A percentile compares a stretch with the other conserved stretches of the same genome.
These are phyloP conservation scores for Moesziomyces aphidis DNA, from an alignment of 1,284 basidiomycete species.

Conservation along the genomic window DNA sequence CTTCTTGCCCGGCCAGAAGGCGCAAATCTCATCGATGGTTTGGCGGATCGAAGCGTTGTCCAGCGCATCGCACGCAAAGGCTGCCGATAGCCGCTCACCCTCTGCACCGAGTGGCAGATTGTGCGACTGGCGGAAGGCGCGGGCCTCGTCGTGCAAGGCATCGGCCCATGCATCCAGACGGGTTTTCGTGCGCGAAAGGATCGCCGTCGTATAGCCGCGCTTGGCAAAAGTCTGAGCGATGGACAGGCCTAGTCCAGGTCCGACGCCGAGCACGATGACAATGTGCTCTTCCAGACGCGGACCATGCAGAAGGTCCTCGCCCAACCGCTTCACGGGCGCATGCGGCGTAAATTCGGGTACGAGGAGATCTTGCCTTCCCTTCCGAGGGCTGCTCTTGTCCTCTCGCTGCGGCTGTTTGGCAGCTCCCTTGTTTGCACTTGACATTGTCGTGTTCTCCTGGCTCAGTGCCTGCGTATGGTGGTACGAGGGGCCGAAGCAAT, in stretches of 20 bases:
- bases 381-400: conserved; percentile 13
- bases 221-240: conserved; percentile 53
- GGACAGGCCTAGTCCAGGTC: conserved; percentile 51
- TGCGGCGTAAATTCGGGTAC: conserved; percentile 37
- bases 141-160: conserved; percentile 24
- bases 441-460: background rate
- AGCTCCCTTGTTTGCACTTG: background rate
- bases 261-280: conserved; percentile 53
- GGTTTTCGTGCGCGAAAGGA: conserved; percentile 45
- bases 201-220: conserved; percentile 54
- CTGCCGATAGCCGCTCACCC: conserved; percentile 23
- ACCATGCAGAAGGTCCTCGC: conserved; percentile 42
- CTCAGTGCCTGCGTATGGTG: background rate
- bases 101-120: background rate
- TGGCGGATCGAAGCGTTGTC: conserved; percentile 26
- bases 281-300: conserved; percentile 41
- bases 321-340: conserved; percentile 26
- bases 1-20: conserved; percentile 38
- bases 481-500: background rate
- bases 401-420: background rate
- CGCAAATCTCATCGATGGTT: conserved; percentile 24
- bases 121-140: conserved; percentile 11
- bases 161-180: conserved; percentile 47
- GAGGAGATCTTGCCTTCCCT: conserved; percentile 40
- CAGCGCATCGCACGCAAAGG: conserved; percentile 56